Evolutionary conservation across 108 stramenopile species (phyloP).

Genomic region (Pelagomonas calceolata): DNA sequence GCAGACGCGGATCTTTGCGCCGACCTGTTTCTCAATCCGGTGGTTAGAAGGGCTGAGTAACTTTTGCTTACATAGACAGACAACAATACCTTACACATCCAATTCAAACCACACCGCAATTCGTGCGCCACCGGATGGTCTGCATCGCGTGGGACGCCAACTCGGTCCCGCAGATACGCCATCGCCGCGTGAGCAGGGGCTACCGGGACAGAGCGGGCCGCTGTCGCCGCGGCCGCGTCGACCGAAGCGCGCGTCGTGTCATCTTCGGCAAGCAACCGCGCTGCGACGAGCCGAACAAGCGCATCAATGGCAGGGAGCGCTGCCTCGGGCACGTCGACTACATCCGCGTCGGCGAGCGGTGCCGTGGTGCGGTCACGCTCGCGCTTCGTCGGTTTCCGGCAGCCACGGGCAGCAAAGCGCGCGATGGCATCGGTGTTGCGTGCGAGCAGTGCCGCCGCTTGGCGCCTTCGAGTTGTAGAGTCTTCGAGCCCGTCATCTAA

Average conservation of each 20-base stretch:
- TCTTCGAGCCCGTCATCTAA: no score
- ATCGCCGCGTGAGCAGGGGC: conserved; percentile 24
- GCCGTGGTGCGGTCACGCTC: conserved; percentile 47
- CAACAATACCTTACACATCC: no score
- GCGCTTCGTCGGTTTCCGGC: conserved; percentile 65
- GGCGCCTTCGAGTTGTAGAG: no score
- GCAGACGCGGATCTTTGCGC: no score
- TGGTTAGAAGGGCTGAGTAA: no score
- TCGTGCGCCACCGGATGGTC: conserved; percentile 71
- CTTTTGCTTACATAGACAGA: no score
- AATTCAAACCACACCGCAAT: conserved; percentile 12
- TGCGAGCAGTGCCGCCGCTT: conserved; percentile 67
- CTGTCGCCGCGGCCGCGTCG: neutral
- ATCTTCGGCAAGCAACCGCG: neutral
- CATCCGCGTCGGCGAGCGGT: conserved; percentile 62
- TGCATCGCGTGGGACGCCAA: conserved; percentile 87
- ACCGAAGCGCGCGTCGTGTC: neutral
- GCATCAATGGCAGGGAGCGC: conserved; percentile 37
- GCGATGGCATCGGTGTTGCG: conserved; percentile 69
- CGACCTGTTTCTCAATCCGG: no score
- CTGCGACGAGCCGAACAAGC: conserved; percentile 20
- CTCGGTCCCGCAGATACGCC: conserved; percentile 71
- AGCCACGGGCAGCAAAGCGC: conserved; percentile 54
- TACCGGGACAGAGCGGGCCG: neutral
- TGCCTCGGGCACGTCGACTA: conserved; percentile 11